Conservation (phyloP, 305 asterid genomes). For the Plantago coronopus region DNA sequence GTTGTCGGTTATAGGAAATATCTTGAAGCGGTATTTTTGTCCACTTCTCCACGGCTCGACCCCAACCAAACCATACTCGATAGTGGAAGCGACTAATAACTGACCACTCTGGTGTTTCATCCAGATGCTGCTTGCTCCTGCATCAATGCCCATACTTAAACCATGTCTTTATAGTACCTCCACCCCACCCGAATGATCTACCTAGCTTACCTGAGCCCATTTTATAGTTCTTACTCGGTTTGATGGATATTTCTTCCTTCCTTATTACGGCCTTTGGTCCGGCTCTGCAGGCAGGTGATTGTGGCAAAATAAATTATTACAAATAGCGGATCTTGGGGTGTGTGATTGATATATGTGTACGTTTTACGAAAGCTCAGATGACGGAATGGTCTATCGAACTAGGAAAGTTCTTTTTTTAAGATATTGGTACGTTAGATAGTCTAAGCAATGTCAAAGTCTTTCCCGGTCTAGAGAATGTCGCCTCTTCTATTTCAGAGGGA, state of each 20-base stretch:
- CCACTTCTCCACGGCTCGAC: neutral
- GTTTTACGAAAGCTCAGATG: slow-evolving; percentile 1
- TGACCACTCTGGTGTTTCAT: neutral
- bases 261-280: neutral
- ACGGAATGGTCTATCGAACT: too few species aligned
- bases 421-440: too few species aligned
- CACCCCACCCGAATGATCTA: too few species aligned
- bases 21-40: neutral
- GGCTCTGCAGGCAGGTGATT: neutral
- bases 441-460: too few species aligned
- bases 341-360: neutral
- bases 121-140: neutral
- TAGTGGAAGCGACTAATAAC: neutral
- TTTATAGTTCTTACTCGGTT: neutral
- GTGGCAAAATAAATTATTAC: neutral
- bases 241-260: neutral
- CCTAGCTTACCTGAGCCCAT: too few species aligned
- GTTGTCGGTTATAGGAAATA: neutral
- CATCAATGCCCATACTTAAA: neutral
- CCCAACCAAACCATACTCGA: neutral
- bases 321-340: neutral
- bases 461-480: too few species aligned
- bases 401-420: too few species aligned
- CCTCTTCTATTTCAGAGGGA: too few species aligned
- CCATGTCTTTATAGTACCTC: too few species aligned